Percentiles rank a stretch among this genome's conserved stretches.
Evolutionary conservation across 1,284 basidiomycete genomes (phyloP).

Genomic region (Naganishia liquefaciens): DNA sequence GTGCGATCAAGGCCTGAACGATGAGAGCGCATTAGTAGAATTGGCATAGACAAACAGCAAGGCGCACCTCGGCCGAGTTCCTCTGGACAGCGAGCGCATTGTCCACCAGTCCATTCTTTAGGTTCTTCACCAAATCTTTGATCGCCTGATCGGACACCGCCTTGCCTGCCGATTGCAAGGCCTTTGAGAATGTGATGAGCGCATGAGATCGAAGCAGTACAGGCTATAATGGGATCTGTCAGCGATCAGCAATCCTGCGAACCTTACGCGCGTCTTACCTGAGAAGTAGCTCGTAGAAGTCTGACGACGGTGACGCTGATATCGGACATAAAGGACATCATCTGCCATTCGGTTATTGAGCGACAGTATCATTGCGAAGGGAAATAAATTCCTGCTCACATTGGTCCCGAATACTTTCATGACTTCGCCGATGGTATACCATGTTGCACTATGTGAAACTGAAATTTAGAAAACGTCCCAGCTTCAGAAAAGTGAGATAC

Average conservation of each 20-base stretch:
- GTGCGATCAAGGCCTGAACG: constrained; percentile 45
- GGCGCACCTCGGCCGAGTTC: constrained; percentile 70
- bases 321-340: constrained; percentile 93
- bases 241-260: neutral
- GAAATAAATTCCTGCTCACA: constrained; percentile 56
- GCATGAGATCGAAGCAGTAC: constrained; percentile 82
- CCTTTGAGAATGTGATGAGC: constrained; percentile 72
- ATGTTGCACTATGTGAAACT: constrained; percentile 43
- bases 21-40: neutral
- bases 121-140: constrained; percentile 84
- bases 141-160: constrained; percentile 75
- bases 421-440: constrained; percentile 79
- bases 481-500: constrained; percentile 17
- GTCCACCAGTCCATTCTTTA: constrained; percentile 73
- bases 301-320: constrained; percentile 68
- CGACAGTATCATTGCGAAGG: neutral
- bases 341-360: constrained; percentile 56
- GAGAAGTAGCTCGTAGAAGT: constrained; percentile 66
- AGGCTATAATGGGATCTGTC: constrained; percentile 55
- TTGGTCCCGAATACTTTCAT: constrained; percentile 81
- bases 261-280: constrained; percentile 56
- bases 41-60: neutral
- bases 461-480: constrained; percentile 1
- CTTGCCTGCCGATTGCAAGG: constrained; percentile 72
- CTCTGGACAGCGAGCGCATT: constrained; percentile 85